Conservation (phyloP, 164 flowering plant genomes). For the Annona squamosa region DNA sequence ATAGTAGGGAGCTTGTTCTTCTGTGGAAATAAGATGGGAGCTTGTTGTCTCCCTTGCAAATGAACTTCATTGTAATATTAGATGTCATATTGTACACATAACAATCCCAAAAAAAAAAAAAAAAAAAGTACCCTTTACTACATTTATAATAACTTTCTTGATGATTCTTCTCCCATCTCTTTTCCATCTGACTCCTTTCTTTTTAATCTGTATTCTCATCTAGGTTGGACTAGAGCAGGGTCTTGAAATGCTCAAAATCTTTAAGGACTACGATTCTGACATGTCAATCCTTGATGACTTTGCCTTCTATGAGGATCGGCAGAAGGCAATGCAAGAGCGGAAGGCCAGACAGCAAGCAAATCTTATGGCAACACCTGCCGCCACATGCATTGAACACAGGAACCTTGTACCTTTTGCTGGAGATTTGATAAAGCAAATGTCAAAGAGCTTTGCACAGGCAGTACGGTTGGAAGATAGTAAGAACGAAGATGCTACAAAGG, state of each 20-base stretch:
- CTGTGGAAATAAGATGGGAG: no score
- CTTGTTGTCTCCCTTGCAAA: no score
- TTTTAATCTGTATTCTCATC: not conserved
- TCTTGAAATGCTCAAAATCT: constrained; percentile 59
- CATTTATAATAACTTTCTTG: no score
- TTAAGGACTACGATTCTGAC: constrained; percentile 51
- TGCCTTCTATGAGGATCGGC: constrained; percentile 58
- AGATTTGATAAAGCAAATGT: constrained; percentile 44
- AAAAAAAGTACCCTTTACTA: no score
- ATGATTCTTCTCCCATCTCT: no score
- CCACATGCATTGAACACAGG: constrained; percentile 28
- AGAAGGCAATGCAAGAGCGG: constrained; percentile 63
- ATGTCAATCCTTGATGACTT: constrained; percentile 72
- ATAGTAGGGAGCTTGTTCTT: no score
- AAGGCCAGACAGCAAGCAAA: constrained; percentile 53
- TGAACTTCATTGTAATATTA: no score
- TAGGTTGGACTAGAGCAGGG: constrained; percentile 82
- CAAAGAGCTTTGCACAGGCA: constrained; percentile 56
- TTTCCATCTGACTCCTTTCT: not conserved
- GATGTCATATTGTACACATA: no score
- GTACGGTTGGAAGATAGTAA: constrained; percentile 42
- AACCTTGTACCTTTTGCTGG: constrained; percentile 23
- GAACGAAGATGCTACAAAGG: constrained; percentile 24
- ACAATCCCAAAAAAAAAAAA: no score
- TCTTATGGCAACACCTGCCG: constrained; percentile 25